Evolutionary conservation across 805 yeast genomes (phyloP), one percentile per base, ranked within the genome.

Genomic region (Sporopachydermia lactativora): DNA sequence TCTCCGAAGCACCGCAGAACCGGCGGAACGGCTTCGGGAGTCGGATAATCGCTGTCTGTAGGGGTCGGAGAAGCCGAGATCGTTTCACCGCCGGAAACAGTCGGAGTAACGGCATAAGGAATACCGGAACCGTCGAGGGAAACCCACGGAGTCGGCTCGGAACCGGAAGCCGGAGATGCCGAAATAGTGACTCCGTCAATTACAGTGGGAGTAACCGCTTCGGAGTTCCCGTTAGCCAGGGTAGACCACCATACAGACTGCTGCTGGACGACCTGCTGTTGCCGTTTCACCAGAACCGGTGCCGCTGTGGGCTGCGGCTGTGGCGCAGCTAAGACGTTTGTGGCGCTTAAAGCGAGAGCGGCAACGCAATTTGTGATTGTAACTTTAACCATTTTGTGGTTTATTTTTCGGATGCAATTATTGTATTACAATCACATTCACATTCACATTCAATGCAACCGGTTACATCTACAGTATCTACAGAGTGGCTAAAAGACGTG

Each of bases 181-280:
- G 62, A 59, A 42, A 70, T 68, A 2, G 78, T 72, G 13, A 73
- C 77, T 31, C 76, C 77, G 37, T 66, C 72, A 46, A 71, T 66
- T 36, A 79, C 78, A 1, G 65, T 64, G 2, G 94, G 85, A 0
- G 89, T 84, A 45, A 79, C 77, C 1, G 43, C 41, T 36, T 42
- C 18, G 19, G 45, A 45, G 3, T 38, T 28, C 3, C 49, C 50
- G 18, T 44, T 44, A 15, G 44, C 15, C 5, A 41, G n/a, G 2
- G 50, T 48, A 15, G 51, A 40, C 3, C 43, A 39, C 52, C 52
- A 48, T 17, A n/a, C 31, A 8, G 31, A 24, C n/a, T 24, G 31
- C 13, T 24, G 13, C 31, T 8, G n/a, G n/a, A 24, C 31, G n/a
- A 24, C 31, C n/a, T 24, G 31, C n/a, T 24, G 31, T n/a, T n/a